phyloP scores from a whole-genome alignment of 208 protist genomes.

The Trypanosoma melophagium region DNA sequence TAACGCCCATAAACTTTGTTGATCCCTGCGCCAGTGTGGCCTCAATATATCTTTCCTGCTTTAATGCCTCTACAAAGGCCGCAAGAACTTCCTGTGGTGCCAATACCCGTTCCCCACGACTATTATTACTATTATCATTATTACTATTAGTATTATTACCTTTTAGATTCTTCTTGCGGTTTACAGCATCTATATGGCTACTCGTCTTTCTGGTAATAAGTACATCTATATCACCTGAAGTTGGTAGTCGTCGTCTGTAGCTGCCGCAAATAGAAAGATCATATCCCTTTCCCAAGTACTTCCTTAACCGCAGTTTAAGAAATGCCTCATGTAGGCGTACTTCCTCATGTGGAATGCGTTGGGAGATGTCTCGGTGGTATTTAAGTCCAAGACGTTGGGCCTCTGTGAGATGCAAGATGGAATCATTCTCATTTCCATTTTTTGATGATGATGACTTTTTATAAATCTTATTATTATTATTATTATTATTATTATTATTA shows the following conservation, averaged over 20 bases:
- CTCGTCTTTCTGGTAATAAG: conserved; percentile 67
- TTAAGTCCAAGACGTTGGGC: conserved; percentile 73
- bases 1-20: conserved; percentile 91
- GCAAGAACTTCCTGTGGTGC: conserved; percentile 51
- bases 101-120: neutral
- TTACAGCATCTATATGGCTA: neutral
- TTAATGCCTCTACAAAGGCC: conserved; percentile 55
- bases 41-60: conserved; percentile 75
- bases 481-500: neutral
- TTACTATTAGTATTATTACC: neutral
- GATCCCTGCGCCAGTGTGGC: conserved; percentile 75
- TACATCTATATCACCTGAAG: conserved; percentile 86
- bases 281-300: conserved; percentile 72
- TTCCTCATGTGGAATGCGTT: conserved; percentile 81
- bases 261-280: conserved; percentile 80
- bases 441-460: conserved; percentile 12
- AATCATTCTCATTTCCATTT: conserved; percentile 9
- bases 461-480: conserved; percentile 3
- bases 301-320: conserved; percentile 67
- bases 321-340: conserved; percentile 80
- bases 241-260: conserved; percentile 58
- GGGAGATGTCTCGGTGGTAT: conserved; percentile 80
- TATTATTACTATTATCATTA: neutral
- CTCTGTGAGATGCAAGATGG: conserved; percentile 56
- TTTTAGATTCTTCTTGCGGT: conserved; percentile 6